Conservation (phyloP, 169 alveolate species). For the Eimeria sp. region DNA sequence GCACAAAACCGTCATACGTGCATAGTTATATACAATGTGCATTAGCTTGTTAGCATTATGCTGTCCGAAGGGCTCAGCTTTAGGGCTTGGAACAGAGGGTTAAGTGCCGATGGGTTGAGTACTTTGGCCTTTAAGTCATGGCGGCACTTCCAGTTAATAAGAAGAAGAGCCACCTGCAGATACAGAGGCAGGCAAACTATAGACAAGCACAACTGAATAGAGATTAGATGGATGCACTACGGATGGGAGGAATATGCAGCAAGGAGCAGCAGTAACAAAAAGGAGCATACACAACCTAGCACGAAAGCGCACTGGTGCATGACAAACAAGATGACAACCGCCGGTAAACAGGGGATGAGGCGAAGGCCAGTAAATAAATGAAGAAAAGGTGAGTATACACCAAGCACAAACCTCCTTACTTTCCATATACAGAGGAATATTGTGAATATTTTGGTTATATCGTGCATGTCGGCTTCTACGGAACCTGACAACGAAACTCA, state of each 20-base stretch:
- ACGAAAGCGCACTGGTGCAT: too few relatives aligned
- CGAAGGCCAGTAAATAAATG: background rate
- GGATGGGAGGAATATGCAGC: too few relatives aligned
- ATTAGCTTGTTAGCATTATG: background rate
- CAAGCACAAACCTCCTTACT: background rate
- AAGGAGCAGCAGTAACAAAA: too few relatives aligned
- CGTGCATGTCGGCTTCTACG: constrained; percentile 78
- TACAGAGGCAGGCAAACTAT: background rate
- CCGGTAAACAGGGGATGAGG: too few relatives aligned
- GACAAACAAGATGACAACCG: too few relatives aligned
- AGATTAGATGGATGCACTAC: background rate
- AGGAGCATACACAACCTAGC: too few relatives aligned
- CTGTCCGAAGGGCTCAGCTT: background rate
- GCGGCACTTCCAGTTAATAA: constrained; percentile 76
- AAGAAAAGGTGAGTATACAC: background rate
- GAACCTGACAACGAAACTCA: background rate
- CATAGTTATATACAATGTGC: too few relatives aligned
- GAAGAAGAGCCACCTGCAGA: constrained; percentile 53
- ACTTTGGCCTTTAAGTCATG: constrained; percentile 61
- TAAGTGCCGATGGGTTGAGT: background rate
- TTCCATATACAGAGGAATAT: constrained; percentile 78
- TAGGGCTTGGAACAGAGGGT: background rate
- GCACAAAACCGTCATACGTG: background rate
- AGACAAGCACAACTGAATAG: background rate
- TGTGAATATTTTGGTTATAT: constrained; percentile 60